Evolutionary conservation across 805 yeast genomes (phyloP).

Genomic region (Saccharomycopsis sp.): DNA sequence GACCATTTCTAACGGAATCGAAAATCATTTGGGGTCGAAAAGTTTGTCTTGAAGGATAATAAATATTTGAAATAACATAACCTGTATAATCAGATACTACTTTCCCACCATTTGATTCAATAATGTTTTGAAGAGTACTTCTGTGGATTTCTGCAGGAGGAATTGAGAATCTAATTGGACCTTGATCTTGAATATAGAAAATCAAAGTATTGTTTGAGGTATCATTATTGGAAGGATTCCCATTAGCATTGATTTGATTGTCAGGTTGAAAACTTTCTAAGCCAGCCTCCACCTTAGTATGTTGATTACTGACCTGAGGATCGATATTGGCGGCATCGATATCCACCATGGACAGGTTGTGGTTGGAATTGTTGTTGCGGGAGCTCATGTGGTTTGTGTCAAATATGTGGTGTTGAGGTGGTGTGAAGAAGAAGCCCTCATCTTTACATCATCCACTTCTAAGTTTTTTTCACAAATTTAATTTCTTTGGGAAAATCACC

Average conservation of each 20-base stretch:
- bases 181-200: slow-evolving; percentile 3
- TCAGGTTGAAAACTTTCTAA: too few species aligned
- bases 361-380: not conserved
- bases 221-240: not conserved
- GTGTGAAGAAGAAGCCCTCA: too few species aligned
- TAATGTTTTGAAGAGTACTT: slow-evolving; percentile 3
- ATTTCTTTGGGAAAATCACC: too few species aligned
- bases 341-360: not conserved
- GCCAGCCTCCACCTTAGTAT: not conserved
- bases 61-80: slow-evolving; percentile 9
- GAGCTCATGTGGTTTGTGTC: slow-evolving; percentile 1
- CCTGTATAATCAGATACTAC: slow-evolving; percentile 7
- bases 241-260: not conserved
- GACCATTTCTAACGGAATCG: slow-evolving; percentile 14
- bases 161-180: slow-evolving; percentile 9
- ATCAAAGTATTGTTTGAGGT: too few species aligned
- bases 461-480: too few species aligned
- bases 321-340: slow-evolving; percentile 5
- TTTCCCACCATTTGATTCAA: slow-evolving; percentile 19
- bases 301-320: slow-evolving; percentile 5
- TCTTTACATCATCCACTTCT: too few species aligned
- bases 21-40: slow-evolving; percentile 15
- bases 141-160: slow-evolving; percentile 12
- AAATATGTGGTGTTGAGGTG: slow-evolving; percentile 7
- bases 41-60: not conserved